phyloP scores from a whole-genome alignment of 1,284 basidiomycete genomes.

The Pseudozyma sp. region DNA sequence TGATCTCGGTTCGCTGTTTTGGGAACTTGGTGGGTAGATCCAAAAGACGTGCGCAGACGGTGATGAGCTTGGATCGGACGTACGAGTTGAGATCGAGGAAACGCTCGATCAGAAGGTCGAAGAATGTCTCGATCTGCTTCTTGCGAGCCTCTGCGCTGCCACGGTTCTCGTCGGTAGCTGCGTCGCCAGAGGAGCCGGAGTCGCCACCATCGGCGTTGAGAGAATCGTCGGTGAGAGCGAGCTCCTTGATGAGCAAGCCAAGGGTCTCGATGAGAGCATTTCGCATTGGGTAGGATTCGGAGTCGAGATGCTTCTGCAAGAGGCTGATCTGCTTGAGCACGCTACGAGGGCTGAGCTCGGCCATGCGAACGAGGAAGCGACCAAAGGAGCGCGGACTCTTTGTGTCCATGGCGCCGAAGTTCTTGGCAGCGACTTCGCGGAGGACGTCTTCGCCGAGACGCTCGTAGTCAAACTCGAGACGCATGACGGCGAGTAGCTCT shows the following conservation, averaged over 20 bases:
- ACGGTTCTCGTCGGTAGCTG: constrained; percentile 48
- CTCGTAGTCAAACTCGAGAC: constrained; percentile 87
- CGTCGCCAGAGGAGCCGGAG: constrained; percentile 16
- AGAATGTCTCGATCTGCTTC: constrained; percentile 86
- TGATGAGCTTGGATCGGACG: constrained; percentile 87
- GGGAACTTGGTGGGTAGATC: constrained; percentile 84
- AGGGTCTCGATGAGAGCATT: constrained; percentile 70
- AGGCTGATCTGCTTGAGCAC: constrained; percentile 91
- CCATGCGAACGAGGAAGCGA: constrained; percentile 83
- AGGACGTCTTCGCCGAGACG: constrained; percentile 91
- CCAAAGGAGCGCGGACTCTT: constrained; percentile 90
- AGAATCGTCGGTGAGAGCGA: constrained; percentile 57
- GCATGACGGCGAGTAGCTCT: constrained; percentile 83
- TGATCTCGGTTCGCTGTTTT: constrained; percentile 82
- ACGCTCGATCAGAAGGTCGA: constrained; percentile 84
- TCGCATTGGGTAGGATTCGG: constrained; percentile 96
- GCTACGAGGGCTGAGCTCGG: constrained; percentile 84
- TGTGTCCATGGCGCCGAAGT: constrained; percentile 82
- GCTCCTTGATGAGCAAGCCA: constrained; percentile 70
- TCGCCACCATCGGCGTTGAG: constrained; percentile 33
- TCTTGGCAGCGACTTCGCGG: constrained; percentile 82
- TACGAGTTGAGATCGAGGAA: constrained; percentile 89
- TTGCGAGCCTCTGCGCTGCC: constrained; percentile 73
- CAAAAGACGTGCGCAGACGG: constrained; percentile 78
- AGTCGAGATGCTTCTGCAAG: constrained; percentile 86